Base-by-base conservation (phyloP, 768 basidiomycete species). In the Hygrophoropsis aurantiaca region DNA sequence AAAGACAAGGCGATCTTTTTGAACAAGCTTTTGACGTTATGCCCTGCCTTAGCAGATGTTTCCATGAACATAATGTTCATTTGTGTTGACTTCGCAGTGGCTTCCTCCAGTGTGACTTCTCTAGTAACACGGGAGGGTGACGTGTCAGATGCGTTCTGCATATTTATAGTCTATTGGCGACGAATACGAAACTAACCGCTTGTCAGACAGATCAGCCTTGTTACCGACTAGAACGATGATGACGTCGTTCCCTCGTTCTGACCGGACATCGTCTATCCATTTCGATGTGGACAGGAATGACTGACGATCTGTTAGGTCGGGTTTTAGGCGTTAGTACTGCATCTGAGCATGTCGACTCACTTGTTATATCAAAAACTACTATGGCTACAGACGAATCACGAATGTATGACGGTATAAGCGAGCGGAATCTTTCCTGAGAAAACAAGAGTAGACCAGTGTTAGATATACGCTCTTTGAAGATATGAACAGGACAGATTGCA, bases 221-320 rank as follows among this genome's bases (percentile, higher is more conserved):
- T 99, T 99, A 40, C 97, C 97, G 8, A 98, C 97, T 16, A 99
- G 73, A 13, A 98, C 95, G 56, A 99, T 97, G 58, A 98, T 97
- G 30, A 99, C 97, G 59, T 99, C 97, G 69, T 85, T 90, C 50
- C 97, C 97, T 60, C 97, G 78, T 67, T 99, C 97, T 50, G 94
- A 94, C 48, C 94, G 82, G 23, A 99, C 97, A 57, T 99, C 97
- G 66, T 99, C 97, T 73, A 99, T 94, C 97, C 97, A 99, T 70
- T 98, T 99, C 16, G 90, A 81, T 15, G 97, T 99, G 46, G 97
- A 98, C 53, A 95, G 69, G 80, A 98, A 99, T n/a, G 95, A 97
- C 57, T 90, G 87, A 38, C 95, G 90, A 70, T 93, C 95, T 98
- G 52, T 37, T 52, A n/a, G n/a, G 41, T 21, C 34, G 37, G 15